Conservation (phyloP, 2,329 filamentous ascomycete genomes). For the Cordyceps tenuipes region DNA sequence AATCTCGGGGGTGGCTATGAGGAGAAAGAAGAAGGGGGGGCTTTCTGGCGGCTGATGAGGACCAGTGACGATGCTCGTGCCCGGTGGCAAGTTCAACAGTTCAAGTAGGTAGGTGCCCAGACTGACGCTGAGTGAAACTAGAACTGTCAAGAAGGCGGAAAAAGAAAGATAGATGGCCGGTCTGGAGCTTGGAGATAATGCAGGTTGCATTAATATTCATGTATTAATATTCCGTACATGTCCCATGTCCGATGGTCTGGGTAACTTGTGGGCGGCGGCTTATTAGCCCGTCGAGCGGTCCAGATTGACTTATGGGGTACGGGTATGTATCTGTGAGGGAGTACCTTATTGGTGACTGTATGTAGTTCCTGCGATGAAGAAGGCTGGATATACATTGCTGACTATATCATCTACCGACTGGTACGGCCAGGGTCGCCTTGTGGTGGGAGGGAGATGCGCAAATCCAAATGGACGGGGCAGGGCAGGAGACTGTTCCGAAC, state of each 20-base stretch:
- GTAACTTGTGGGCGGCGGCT: not conserved
- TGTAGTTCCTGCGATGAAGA: not conserved
- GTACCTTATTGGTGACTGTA: not conserved
- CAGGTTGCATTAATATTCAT: not conserved
- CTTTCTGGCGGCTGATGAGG: not conserved
- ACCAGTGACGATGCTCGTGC: not conserved
- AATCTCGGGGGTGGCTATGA: not conserved
- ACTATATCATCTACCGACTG: no score
- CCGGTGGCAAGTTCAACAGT: not conserved
- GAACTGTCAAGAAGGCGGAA: no score
- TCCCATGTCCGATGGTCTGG: not conserved
- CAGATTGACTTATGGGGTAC: not conserved
- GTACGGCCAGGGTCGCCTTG: not conserved
- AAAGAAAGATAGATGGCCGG: no score
- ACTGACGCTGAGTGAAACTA: not conserved
- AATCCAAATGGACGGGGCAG: not conserved
- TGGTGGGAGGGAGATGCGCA: not conserved
- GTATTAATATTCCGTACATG: not conserved
- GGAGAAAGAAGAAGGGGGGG: not conserved
- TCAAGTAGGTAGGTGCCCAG: not conserved
- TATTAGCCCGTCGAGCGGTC: not conserved
- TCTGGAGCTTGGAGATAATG: not conserved
- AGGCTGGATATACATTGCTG: no score
- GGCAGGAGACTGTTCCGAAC: not conserved
- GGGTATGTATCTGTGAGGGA: no score